These are phyloP conservation scores for Betula pendula DNA, from an alignment of 306 rosid genomes.

Conservation along the genomic window DNA sequence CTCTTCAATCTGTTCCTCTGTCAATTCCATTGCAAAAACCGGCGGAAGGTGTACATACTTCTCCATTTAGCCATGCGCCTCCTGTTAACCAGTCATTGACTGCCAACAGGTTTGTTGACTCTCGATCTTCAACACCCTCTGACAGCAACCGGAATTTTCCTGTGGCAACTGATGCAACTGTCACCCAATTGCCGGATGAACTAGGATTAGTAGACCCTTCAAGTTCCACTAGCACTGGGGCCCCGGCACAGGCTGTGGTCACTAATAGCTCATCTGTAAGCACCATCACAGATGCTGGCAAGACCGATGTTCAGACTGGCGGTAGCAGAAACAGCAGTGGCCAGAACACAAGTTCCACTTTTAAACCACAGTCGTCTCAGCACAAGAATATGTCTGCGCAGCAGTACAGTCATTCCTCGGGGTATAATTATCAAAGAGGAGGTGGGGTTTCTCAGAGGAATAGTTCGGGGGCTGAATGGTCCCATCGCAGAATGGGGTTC, in stretches of 20 bases:
- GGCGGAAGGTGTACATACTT: conserved; percentile 48
- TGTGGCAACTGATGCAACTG: conserved; percentile 53
- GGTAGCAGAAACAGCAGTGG: conserved; percentile 39
- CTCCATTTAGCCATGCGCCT: conserved; percentile 59
- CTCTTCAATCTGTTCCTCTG: conserved; percentile 60
- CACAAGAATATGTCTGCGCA: conserved; percentile 47
- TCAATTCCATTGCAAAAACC: conserved; percentile 76
- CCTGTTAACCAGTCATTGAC: conserved; percentile 58
- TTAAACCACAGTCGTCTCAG: conserved; percentile 50
- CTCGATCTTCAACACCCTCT: conserved; percentile 54
- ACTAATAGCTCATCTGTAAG: conserved; percentile 40
- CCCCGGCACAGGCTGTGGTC: conserved; percentile 34
- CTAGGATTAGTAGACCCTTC: conserved; percentile 66
- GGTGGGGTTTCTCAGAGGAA: conserved; percentile 63
- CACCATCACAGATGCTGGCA: conserved; percentile 40
- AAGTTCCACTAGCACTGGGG: conserved; percentile 46
- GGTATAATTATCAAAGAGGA: conserved; percentile 61
- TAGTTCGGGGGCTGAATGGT: conserved; percentile 72
- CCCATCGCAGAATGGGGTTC: conserved; percentile 70
- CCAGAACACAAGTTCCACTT: conserved; percentile 43
- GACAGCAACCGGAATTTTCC: conserved; percentile 59
- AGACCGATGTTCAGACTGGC: conserved; percentile 49
- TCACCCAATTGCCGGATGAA: conserved; percentile 73
- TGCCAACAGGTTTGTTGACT: conserved; percentile 51
- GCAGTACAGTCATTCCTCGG: conserved; percentile 67